Base-by-base conservation (phyloP, 768 basidiomycete species). In the Termitomyces titanicus region DNA sequence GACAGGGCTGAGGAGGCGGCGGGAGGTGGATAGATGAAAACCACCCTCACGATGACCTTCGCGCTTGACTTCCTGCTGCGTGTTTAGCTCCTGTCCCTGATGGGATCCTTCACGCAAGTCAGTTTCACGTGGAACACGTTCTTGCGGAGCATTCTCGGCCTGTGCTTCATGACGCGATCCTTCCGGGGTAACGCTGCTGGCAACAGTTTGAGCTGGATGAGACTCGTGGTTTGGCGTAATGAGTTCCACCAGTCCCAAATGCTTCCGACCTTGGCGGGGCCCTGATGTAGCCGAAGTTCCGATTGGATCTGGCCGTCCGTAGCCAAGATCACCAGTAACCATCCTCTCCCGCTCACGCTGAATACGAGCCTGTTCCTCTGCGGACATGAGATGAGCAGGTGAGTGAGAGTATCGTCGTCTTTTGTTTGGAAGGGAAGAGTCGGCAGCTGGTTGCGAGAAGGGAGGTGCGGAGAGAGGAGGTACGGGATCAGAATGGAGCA, bases 381-480 rank as follows among this genome's bases (percentile, higher is more conserved):
- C 33, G 47, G 72, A 58, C 57, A 68, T 53, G 24, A 61, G 22
- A 34, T 58, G 50, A 29, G 51, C 24, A 43, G 73, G 69, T 33
- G 75, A 73, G 43, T 73, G 70, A 9, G 78, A 79, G 60, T 75
- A 76, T 46, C 77, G 72, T 24, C 71, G 71, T 58, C 74, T 78
- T 66, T 79, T 79, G 61, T 61, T 62, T n/a, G 71, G 71, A 24
- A 66, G 70, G 22, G 22, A 34, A 15, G 42, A 13, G 39, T 61
- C 57, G 25, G 15, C 13, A 15, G 38, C 17, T 47, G 49, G 25
- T 38, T 53, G 53, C 8, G 54, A 39, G 24, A 37, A 49, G n/a
- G 53, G 27, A 29, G 46, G 57, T 5, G 51, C 31, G 18, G 61
- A 56, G 35, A 50, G 51, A 31, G 61, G 57, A 51, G 48, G 55